phyloP scores from a whole-genome alignment of 495 filamentous ascomycete species.

The Talaromyces borbonicus region DNA sequence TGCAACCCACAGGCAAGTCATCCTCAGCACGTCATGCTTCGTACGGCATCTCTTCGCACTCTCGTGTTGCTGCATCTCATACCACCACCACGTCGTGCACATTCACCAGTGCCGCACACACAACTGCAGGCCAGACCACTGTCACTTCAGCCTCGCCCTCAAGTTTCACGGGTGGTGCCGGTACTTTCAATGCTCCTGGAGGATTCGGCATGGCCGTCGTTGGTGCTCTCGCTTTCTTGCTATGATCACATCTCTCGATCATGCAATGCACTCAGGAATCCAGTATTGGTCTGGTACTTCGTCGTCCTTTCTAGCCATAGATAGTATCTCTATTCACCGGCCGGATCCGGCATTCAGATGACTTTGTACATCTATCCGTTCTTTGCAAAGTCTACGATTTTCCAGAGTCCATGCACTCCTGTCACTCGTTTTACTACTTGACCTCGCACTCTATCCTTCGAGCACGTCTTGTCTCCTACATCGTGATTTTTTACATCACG shows the following conservation, averaged over 20 bases:
- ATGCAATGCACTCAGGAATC: background rate
- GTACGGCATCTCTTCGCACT: background rate
- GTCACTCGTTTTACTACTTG: background rate
- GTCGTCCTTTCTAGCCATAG: background rate
- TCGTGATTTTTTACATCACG: no score
- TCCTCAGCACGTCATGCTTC: background rate
- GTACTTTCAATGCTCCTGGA: background rate
- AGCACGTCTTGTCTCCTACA: no score
- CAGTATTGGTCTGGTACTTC: no score
- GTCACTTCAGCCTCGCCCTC: background rate
- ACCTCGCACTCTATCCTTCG: background rate
- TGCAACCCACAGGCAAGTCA: background rate
- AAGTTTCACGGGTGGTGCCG: background rate
- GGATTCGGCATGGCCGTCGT: slow-evolving; percentile 3
- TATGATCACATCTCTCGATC: background rate
- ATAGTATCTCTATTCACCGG: background rate
- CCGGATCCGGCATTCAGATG: slow-evolving; percentile 2
- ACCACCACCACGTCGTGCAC: background rate
- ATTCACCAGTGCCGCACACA: background rate
- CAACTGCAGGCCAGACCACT: background rate
- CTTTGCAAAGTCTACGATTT: background rate
- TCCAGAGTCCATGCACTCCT: background rate
- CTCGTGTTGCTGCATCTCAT: background rate
- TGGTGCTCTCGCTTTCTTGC: slow-evolving; percentile 3
- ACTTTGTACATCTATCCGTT: slow-evolving; percentile 7